phyloP scores from a whole-genome alignment of 441 rosid species.

The Aquilaria agallochum region DNA sequence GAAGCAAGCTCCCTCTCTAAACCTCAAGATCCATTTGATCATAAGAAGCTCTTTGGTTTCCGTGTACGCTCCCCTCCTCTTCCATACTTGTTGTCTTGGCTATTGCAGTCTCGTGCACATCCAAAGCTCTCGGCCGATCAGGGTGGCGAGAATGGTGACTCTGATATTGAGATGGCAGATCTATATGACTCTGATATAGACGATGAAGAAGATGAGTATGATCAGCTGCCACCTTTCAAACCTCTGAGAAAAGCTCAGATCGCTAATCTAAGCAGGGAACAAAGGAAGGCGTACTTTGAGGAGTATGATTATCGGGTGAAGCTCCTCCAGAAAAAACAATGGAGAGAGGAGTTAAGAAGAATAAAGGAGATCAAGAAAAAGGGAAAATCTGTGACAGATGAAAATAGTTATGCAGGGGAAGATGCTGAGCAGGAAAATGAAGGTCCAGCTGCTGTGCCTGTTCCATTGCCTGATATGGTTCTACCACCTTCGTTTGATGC shows the following conservation, averaged over 20 bases:
- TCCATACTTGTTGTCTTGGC: constrained; percentile 81
- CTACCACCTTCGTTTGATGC: constrained; percentile 78
- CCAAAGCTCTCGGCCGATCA: constrained; percentile 73
- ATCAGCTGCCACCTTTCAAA: constrained; percentile 93
- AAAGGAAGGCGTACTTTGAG: constrained; percentile 64
- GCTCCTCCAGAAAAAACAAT: constrained; percentile 74
- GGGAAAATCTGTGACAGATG: constrained; percentile 48
- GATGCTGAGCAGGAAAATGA: constrained; percentile 59
- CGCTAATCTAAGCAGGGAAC: constrained; percentile 62
- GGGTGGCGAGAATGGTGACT: constrained; percentile 74
- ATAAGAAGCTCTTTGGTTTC: constrained; percentile 76
- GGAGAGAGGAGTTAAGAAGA: constrained; percentile 69
- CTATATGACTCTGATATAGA: constrained; percentile 75
- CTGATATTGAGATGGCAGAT: constrained; percentile 80
- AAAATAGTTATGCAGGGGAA: constrained; percentile 39
- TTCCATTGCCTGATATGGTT: constrained; percentile 77
- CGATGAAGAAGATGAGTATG: constrained; percentile 89
- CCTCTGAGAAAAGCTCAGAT: constrained; percentile 68
- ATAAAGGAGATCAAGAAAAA: constrained; percentile 73
- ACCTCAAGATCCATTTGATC: constrained; percentile 79
- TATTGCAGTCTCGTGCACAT: constrained; percentile 88
- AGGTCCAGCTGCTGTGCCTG: constrained; percentile 75
- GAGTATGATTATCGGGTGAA: constrained; percentile 85
- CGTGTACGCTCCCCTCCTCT: constrained; percentile 84
- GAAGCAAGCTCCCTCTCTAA: constrained; percentile 79